These are phyloP conservation scores for Alternaria metachromatica DNA, from an alignment of 2,329 filamentous ascomycete genomes.

Conservation along the genomic window DNA sequence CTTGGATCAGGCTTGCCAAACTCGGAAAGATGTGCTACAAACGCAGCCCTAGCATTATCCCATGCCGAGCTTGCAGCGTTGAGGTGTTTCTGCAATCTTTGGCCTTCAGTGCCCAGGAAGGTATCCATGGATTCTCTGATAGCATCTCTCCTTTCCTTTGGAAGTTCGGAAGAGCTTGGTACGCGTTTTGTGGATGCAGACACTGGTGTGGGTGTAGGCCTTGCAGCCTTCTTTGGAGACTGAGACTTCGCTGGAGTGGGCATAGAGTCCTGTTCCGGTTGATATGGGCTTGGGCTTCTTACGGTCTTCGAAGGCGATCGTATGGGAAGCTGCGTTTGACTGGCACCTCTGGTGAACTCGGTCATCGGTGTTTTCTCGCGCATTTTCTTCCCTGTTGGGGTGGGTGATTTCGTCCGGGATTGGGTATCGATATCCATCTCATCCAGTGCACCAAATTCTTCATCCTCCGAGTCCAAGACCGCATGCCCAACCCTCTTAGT, in stretches of 20 bases:
- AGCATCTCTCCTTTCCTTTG: conserved; percentile 30
- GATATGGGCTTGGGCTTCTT: conserved; percentile 21
- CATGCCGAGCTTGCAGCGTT: conserved; percentile 31
- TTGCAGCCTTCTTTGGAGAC: conserved; percentile 23
- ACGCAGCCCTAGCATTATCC: conserved; percentile 34
- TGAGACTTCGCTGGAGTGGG: conserved; percentile 28
- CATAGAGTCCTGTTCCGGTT: conserved; percentile 23
- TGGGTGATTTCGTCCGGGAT: conserved; percentile 16
- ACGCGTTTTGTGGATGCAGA: conserved; percentile 1
- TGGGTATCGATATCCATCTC: conserved; percentile 32
- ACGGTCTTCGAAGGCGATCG: conserved; percentile 38
- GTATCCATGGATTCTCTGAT: conserved; percentile 29
- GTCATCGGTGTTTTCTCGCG: conserved; percentile 22
- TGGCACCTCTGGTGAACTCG: conserved; percentile 10
- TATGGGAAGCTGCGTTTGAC: conserved; percentile 24
- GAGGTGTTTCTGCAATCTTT: conserved; percentile 33
- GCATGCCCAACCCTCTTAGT: conserved; percentile 26
- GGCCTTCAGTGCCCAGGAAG: conserved; percentile 35
- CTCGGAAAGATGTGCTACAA: conserved; percentile 34
- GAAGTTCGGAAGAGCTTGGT: conserved; percentile 32
- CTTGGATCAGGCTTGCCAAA: conserved; percentile 27
- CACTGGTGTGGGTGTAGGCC: conserved; percentile 5
- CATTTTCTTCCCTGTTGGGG: conserved; percentile 10
- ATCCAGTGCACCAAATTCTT: conserved; percentile 38
- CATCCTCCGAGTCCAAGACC: conserved; percentile 43